These are phyloP conservation scores for Tetracladium marchalianum DNA, from an alignment of 495 filamentous ascomycete species.

Conservation along the genomic window DNA sequence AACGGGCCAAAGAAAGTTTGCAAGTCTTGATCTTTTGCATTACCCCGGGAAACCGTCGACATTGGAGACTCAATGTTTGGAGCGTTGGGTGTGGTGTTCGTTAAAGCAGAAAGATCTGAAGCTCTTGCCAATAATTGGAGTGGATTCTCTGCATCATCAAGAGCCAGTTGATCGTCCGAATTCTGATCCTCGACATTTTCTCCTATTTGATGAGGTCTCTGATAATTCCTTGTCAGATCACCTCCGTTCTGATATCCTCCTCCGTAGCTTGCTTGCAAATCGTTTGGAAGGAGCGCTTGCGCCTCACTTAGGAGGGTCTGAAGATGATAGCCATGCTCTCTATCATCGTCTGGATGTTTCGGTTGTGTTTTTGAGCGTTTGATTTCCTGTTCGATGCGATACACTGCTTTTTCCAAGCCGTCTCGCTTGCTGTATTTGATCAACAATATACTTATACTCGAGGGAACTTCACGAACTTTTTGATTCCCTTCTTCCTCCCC, in stretches of 20 bases:
- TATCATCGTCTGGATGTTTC: slow-evolving; percentile 18
- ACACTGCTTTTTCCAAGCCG: slow-evolving; percentile 61
- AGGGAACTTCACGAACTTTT: slow-evolving; percentile 45
- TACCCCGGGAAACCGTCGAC: neutral
- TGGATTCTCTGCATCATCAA: slow-evolving; percentile 68
- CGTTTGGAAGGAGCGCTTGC: slow-evolving; percentile 25
- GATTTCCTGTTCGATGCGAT: slow-evolving; percentile 64
- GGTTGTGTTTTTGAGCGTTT: slow-evolving; percentile 45
- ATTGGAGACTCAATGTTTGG: slow-evolving; percentile 1
- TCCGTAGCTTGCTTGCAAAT: neutral
- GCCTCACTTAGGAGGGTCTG: slow-evolving; percentile 43
- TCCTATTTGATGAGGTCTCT: slow-evolving; percentile 12
- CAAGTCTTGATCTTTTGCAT: slow-evolving; percentile 13
- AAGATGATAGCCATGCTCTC: slow-evolving; percentile 24
- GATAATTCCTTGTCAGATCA: slow-evolving; percentile 11
- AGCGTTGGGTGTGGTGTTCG: slow-evolving; percentile 19
- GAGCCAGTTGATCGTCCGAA: slow-evolving; percentile 40
- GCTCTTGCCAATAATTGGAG: slow-evolving; percentile 60
- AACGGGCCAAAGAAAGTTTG: slow-evolving; percentile 51
- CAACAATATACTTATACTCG: slow-evolving; percentile 2
- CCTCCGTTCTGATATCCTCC: slow-evolving; percentile 12
- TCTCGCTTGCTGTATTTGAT: slow-evolving; percentile 49
- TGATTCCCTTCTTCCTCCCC: slow-evolving; percentile 63
- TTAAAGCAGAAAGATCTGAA: slow-evolving; percentile 54
- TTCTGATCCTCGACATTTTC: slow-evolving; percentile 22